Conservation (phyloP, 164 flowering plant species). For the Dillenia turbinata region DNA sequence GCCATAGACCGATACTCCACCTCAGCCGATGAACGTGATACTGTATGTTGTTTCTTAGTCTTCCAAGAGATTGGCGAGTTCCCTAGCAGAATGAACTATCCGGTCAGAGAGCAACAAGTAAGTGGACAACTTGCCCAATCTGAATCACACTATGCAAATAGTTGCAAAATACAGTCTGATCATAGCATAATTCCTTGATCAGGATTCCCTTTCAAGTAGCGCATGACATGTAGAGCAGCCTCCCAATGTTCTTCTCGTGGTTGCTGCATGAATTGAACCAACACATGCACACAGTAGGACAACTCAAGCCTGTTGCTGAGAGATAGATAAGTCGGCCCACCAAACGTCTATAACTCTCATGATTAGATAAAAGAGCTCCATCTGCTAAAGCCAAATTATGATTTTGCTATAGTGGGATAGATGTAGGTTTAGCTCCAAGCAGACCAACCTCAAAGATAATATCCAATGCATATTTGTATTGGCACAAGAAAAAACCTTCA, state of each 20-base stretch:
- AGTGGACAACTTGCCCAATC: too few relatives aligned
- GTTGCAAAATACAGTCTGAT: background rate
- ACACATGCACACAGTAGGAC: too few relatives aligned
- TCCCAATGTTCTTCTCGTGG: slow-evolving; percentile 1
- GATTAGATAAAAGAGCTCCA: background rate
- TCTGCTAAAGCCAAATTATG: background rate
- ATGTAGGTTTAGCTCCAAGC: slow-evolving; percentile 2
- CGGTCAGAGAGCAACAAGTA: too few relatives aligned
- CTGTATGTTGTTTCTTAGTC: slow-evolving; percentile 8
- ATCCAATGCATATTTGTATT: slow-evolving; percentile 11
- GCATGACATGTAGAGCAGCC: background rate
- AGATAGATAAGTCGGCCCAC: slow-evolving; percentile 10
- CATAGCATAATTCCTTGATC: background rate
- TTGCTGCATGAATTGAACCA: slow-evolving; percentile 16
- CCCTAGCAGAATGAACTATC: too few relatives aligned
- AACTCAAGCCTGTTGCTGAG: too few relatives aligned
- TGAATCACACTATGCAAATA: too few relatives aligned
- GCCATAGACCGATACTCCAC: slow-evolving; percentile 6
- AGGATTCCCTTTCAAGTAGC: background rate
- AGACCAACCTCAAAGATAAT: slow-evolving; percentile 5
- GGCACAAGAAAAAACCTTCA: slow-evolving; percentile 1
- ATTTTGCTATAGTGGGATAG: slow-evolving; percentile 5
- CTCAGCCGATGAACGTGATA: background rate
- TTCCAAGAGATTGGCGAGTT: too few relatives aligned
- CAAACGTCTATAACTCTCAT: background rate